phyloP scores from a whole-genome alignment of 805 yeast genomes.

The Yarrowia sp. region DNA sequence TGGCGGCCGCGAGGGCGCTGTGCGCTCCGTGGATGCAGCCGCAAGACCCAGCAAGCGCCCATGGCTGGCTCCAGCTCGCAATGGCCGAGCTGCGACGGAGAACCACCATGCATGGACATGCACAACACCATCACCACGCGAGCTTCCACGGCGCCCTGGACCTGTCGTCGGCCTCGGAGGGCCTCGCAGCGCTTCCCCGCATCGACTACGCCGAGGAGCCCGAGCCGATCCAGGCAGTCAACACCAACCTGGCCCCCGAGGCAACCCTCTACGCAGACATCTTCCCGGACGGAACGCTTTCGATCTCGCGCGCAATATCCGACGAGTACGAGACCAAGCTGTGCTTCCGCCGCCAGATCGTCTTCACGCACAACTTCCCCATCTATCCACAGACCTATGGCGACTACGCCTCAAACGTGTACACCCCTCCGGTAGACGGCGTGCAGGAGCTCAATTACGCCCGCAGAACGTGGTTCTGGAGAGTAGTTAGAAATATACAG shows the following conservation, averaged over 20 bases:
- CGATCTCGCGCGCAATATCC: conserved; percentile 4
- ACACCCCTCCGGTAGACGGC: neutral
- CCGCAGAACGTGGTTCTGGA: conserved; percentile 12
- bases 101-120: conserved; percentile 3
- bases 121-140: conserved; percentile 9
- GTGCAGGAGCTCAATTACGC: conserved; percentile 17
- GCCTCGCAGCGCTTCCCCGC: neutral
- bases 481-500: neutral
- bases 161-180: neutral
- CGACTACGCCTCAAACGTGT: neutral
- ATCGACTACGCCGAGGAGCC: conserved; percentile 6
- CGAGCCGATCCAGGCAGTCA: neutral
- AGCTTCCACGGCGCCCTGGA: neutral
- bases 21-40: conserved; percentile 20
- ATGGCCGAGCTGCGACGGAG: conserved; percentile 14
- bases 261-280: conserved; percentile 1
- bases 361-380: conserved; percentile 17
- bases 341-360: neutral
- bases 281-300: conserved; percentile 1
- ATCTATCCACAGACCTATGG: conserved; percentile 13
- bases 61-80: neutral
- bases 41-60: neutral
- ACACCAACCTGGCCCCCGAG: neutral
- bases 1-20: neutral
- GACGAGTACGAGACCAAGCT: conserved; percentile 17